Percentiles rank a stretch among this genome's conserved stretches.
Conservation (phyloP, 805 yeast genomes). For the Brettanomyces sp. region DNA sequence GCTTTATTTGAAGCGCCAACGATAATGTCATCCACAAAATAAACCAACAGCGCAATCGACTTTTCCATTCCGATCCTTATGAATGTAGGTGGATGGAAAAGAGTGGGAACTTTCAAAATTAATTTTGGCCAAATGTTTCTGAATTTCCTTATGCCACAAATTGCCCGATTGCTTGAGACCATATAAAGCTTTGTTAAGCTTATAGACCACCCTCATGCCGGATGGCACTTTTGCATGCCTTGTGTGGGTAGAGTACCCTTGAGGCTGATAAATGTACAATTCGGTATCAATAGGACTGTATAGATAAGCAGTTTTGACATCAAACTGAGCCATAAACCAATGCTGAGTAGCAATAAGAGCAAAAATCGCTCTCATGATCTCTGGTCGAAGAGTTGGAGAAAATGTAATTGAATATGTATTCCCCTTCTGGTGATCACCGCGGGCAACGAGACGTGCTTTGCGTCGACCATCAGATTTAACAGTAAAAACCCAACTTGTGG, state of each 20-base stretch:
- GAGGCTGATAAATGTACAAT: too few relatives aligned
- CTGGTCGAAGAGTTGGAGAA: neutral
- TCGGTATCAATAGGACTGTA: too few relatives aligned
- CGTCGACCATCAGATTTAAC: neutral
- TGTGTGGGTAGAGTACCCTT: too few relatives aligned
- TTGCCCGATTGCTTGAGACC: slow-evolving; percentile 2
- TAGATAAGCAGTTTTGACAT: too few relatives aligned
- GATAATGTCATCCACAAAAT: too few relatives aligned
- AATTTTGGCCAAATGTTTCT: too few relatives aligned
- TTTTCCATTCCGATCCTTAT: neutral
- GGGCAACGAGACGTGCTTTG: neutral
- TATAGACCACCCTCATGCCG: neutral
- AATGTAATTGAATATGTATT: neutral
- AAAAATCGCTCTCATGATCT: too few relatives aligned
- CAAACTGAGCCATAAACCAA: too few relatives aligned
- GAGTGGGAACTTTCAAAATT: too few relatives aligned
- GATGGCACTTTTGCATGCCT: too few relatives aligned
- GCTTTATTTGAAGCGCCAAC: neutral
- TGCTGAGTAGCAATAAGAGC: too few relatives aligned
- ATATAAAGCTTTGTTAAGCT: slow-evolving; percentile 4
- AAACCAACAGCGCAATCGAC: neutral
- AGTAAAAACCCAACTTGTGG: neutral
- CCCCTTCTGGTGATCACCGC: neutral
- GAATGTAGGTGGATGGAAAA: neutral
- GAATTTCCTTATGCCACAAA: slow-evolving; percentile 1